Conservation (phyloP, 1,139 yeast genomes). For the Pichia sp. region DNA sequence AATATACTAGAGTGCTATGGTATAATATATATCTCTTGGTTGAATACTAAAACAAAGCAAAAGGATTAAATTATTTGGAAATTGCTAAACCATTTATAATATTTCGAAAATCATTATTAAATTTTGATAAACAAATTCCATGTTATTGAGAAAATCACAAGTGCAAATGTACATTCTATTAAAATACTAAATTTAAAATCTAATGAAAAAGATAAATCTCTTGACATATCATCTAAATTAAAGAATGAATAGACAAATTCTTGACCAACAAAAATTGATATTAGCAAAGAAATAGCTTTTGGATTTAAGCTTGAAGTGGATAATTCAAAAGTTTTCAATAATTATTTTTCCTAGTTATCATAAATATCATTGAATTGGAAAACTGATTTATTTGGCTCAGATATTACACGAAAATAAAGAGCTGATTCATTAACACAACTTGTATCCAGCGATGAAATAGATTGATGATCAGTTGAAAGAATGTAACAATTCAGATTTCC, state of each 20-base stretch:
- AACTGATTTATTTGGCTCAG: conserved; percentile 37
- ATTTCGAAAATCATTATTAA: no score
- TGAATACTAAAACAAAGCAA: no score
- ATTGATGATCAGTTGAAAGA: conserved; percentile 31
- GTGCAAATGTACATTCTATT: conserved; percentile 16
- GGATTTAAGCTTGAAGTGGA: conserved; percentile 46
- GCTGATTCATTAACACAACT: conserved; percentile 71
- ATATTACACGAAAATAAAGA: conserved; percentile 55
- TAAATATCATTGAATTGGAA: conserved; percentile 9
- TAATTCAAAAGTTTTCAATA: conserved; percentile 51
- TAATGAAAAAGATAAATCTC: no score
- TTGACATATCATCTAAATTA: neutral
- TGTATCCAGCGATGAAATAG: conserved; percentile 47
- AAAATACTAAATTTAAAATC: no score
- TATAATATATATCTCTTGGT: no score
- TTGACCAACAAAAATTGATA: conserved; percentile 76
- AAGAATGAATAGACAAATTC: conserved; percentile 64
- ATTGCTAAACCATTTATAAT: no score
- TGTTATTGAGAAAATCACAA: conserved; percentile 1
- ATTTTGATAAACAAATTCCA: no score
- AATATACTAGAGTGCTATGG: no score
- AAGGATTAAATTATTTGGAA: no score
- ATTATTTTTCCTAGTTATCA: conserved; percentile 31
- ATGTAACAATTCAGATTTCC: conserved; percentile 64
- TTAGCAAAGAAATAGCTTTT: conserved; percentile 51